phyloP scores from a whole-genome alignment of 2,329 filamentous ascomycete species.

The Colletotrichum sp. region DNA sequence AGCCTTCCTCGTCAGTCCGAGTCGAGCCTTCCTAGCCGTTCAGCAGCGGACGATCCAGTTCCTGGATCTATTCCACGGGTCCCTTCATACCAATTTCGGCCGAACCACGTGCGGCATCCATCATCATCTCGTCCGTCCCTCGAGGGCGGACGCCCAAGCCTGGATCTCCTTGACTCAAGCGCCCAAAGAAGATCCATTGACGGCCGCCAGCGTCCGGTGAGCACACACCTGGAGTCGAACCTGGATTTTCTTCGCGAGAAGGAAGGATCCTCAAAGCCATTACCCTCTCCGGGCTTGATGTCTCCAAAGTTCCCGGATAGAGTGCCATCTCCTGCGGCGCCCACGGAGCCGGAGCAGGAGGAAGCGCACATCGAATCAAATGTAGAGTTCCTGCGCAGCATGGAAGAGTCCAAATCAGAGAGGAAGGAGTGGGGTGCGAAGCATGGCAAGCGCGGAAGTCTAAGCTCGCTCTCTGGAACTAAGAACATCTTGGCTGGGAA shows the following conservation, averaged over 20 bases:
- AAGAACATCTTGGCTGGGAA: constrained; percentile 86
- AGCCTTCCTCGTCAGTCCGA: constrained; percentile 32
- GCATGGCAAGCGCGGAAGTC: constrained; percentile 74
- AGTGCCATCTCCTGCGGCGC: constrained; percentile 44
- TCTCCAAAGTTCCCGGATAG: constrained; percentile 41
- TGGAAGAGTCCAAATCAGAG: constrained; percentile 69
- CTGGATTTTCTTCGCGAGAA: constrained; percentile 83
- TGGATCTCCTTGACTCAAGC: constrained; percentile 66
- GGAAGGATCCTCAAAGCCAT: constrained; percentile 60
- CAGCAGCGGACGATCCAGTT: constrained; percentile 24
- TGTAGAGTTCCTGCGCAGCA: constrained; percentile 80
- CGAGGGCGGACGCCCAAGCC: constrained; percentile 70
- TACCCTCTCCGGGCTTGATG: constrained; percentile 37
- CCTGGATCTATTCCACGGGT: constrained; percentile 21
- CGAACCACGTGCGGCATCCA: constrained; percentile 39
- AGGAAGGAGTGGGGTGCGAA: constrained; percentile 59
- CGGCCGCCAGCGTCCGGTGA: constrained; percentile 72
- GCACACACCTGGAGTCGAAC: constrained; percentile 83
- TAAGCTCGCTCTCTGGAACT: constrained; percentile 74
- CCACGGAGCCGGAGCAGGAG: constrained; percentile 56
- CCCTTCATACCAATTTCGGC: constrained; percentile 28
- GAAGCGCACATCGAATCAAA: constrained; percentile 77
- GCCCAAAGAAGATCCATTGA: constrained; percentile 54
- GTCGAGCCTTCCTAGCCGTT: not conserved
- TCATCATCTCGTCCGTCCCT: constrained; percentile 70